Conservation (phyloP, 2,329 filamentous ascomycete genomes). For the Fusarium siculi region DNA sequence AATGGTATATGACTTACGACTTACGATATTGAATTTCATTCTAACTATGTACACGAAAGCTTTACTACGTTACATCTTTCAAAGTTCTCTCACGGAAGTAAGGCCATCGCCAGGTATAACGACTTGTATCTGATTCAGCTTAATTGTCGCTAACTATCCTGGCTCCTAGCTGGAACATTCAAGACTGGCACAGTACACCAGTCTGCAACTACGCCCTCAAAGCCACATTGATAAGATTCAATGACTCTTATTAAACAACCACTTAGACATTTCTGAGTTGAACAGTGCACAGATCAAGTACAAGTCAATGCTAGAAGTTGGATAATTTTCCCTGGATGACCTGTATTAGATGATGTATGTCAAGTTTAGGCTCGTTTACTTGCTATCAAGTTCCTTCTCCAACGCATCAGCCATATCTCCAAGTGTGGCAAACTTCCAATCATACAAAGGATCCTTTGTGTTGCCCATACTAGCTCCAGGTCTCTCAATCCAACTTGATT, state of each 20-base stretch:
- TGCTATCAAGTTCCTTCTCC: conserved; percentile 31
- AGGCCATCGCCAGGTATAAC: neutral
- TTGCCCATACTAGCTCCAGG: conserved; percentile 52
- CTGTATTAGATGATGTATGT: neutral
- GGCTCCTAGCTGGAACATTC: neutral
- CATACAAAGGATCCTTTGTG: conserved; percentile 57
- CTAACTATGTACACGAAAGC: neutral
- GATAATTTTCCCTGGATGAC: too few relatives aligned
- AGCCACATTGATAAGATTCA: neutral
- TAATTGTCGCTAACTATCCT: neutral
- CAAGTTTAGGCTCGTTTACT: neutral
- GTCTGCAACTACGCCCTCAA: neutral
- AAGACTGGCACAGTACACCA: neutral
- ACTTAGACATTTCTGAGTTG: neutral
- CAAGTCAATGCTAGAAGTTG: too few relatives aligned
- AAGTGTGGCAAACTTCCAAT: conserved; percentile 69
- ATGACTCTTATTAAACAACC: too few relatives aligned
- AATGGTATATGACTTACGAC: neutral
- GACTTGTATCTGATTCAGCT: neutral
- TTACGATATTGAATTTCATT: neutral
- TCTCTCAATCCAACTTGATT: conserved; percentile 70
- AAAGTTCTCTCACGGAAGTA: too few relatives aligned
- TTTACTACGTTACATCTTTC: neutral
- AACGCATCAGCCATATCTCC: conserved; percentile 66
- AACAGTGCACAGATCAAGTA: neutral